Conservation (phyloP, 2,329 filamentous ascomycete species). For the Aaosphaeria pasadenensis region DNA sequence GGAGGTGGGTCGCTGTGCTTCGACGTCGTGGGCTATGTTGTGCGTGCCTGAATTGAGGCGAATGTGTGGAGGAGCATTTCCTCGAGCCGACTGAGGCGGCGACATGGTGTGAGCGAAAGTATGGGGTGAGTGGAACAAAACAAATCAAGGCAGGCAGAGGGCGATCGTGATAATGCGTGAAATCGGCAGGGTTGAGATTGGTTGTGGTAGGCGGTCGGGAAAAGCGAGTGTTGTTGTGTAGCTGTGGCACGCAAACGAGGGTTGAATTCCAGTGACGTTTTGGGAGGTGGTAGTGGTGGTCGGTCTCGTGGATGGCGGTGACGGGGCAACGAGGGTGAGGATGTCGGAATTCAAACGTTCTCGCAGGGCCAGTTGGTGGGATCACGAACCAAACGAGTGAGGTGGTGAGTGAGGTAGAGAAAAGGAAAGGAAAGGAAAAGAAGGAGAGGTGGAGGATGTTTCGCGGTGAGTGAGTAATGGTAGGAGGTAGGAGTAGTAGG, state of each 20-base stretch:
- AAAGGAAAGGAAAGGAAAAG: no score
- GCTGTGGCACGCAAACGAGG: slow-evolving; percentile 24
- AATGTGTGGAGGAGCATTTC: slow-evolving; percentile 54
- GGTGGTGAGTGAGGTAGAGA: no score
- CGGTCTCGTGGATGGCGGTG: slow-evolving; percentile 15
- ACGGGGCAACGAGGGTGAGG: slow-evolving; percentile 20
- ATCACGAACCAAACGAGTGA: no score
- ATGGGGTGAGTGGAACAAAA: slow-evolving; percentile 22
- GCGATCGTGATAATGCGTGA: no score
- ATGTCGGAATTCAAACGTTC: no score
- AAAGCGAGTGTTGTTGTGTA: slow-evolving; percentile 24
- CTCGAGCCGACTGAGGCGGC: slow-evolving; percentile 27
- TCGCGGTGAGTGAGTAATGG: no score
- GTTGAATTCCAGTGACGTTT: slow-evolving; percentile 15
- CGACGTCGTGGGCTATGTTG: slow-evolving; percentile 52
- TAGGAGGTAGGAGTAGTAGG: no score
- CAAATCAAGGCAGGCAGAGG: slow-evolving; percentile 2
- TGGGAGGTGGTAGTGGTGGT: not conserved
- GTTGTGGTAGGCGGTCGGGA: slow-evolving; percentile 7
- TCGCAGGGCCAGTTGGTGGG: no score
- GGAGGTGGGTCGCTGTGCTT: slow-evolving; percentile 34
- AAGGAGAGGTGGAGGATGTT: no score
- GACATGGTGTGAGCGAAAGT: slow-evolving; percentile 27
- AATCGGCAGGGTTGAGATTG: not conserved
- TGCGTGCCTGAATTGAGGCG: slow-evolving; percentile 61